A percentile compares a stretch with the other conserved stretches of the same genome.
These are phyloP conservation scores for Aspergillus vadensis DNA, from an alignment of 2,329 filamentous ascomycete species.

Conservation along the genomic window DNA sequence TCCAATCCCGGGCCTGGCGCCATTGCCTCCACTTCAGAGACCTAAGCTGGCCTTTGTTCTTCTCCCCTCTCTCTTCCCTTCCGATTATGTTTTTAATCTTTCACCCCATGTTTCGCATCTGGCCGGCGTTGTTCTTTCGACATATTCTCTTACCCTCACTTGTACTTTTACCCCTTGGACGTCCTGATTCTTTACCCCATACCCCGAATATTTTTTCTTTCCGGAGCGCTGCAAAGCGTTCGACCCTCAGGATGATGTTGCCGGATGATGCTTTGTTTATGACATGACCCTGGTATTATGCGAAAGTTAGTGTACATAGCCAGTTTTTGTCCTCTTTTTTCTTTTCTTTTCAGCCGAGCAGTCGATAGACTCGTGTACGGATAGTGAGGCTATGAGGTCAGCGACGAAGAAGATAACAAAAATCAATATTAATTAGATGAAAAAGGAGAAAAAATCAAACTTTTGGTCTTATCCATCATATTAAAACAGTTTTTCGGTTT, in stretches of 20 bases:
- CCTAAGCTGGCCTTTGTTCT: constrained; percentile 30
- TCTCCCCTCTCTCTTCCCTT: constrained; percentile 17
- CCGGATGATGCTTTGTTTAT: constrained; percentile 23
- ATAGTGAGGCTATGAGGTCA: constrained; percentile 42
- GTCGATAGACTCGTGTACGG: constrained; percentile 37
- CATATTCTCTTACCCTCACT: constrained; percentile 20
- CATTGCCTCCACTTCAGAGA: constrained; percentile 32
- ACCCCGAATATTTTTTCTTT: constrained; percentile 7
- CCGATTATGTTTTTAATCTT: constrained; percentile 17
- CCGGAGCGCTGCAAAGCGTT: constrained; percentile 19
- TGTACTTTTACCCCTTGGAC: constrained; percentile 33
- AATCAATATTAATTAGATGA: constrained; percentile 36
- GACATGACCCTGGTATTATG: constrained; percentile 29
- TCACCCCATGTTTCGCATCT: constrained; percentile 33
- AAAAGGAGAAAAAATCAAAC: constrained; percentile 19
- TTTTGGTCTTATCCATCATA: constrained; percentile 15
- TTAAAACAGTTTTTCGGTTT: neutral
- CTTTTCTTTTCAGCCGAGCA: constrained; percentile 19
- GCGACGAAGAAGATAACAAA: constrained; percentile 35
- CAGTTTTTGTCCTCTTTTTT: constrained; percentile 25
- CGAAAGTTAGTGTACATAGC: constrained; percentile 43
- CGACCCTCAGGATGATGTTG: constrained; percentile 25
- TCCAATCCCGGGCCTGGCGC: constrained; percentile 35
- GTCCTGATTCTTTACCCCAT: constrained; percentile 14
- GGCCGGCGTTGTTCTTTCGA: constrained; percentile 34